phyloP scores from a whole-genome alignment of 75 land plant genomes.

The Ceratopteris richardii region DNA sequence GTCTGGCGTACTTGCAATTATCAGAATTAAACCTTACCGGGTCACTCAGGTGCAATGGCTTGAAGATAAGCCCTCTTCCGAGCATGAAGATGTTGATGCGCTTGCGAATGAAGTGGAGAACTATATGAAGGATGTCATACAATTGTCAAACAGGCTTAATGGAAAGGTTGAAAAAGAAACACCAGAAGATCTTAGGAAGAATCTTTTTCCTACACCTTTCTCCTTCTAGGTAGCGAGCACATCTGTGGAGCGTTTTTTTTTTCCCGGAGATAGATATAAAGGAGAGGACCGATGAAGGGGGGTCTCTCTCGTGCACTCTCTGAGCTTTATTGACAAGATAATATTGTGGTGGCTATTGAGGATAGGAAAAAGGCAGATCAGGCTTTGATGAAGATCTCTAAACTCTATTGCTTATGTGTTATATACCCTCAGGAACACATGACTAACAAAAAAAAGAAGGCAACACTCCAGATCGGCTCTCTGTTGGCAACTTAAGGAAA shows the following conservation, averaged over 20 bases:
- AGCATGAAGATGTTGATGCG: constrained; percentile 50
- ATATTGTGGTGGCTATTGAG: too few species aligned
- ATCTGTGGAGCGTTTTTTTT: constrained; percentile 89
- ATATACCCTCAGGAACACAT: too few species aligned
- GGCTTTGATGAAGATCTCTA: too few species aligned
- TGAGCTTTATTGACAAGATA: too few species aligned
- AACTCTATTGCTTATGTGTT: too few species aligned
- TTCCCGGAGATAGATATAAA: too few species aligned
- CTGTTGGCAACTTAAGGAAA: too few species aligned
- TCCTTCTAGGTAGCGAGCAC: constrained; percentile 94
- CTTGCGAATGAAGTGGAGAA: constrained; percentile 79
- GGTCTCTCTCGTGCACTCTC: too few species aligned
- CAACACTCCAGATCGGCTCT: too few species aligned
- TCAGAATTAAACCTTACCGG: constrained; percentile 71
- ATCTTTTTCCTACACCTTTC: constrained; percentile 86
- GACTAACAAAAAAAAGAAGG: too few species aligned
- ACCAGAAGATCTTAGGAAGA: constrained; percentile 49
- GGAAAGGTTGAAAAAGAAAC: constrained; percentile 50
- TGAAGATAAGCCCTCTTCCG: constrained; percentile 69
- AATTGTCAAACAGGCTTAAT: constrained; percentile 67
- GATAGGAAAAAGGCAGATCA: too few species aligned
- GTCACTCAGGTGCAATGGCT: constrained; percentile 87
- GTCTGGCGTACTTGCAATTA: constrained; percentile 49
- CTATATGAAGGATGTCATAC: constrained; percentile 89
- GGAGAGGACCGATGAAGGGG: too few species aligned